Percentiles rank a stretch among this genome's conserved stretches.
phyloP scores from a whole-genome alignment of 305 asterid genomes.

The Solanum hybrid region DNA sequence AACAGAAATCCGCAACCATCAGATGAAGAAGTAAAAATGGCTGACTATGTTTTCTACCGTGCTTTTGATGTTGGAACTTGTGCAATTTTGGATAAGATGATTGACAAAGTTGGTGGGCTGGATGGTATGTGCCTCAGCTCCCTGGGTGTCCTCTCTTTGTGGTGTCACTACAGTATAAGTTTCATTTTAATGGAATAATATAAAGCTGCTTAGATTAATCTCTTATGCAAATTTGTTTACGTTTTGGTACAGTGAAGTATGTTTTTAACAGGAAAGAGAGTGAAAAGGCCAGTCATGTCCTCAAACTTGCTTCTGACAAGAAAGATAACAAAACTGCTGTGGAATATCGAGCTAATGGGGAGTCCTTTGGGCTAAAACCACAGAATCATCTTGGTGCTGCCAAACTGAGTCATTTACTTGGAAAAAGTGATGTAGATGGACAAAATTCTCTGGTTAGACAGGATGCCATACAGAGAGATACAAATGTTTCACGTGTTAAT shows the following conservation, averaged over 20 bases:
- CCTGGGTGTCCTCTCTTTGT: slow-evolving; percentile 8
- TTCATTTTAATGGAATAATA: neutral
- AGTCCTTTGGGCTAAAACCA: slow-evolving; percentile 13
- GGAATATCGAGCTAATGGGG: neutral
- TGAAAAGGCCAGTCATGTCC: slow-evolving; percentile 14
- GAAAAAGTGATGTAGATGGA: neutral
- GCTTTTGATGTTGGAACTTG: slow-evolving; percentile 57
- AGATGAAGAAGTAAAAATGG: slow-evolving; percentile 47
- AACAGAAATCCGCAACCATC: slow-evolving; percentile 76
- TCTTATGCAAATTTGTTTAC: slow-evolving; percentile 26
- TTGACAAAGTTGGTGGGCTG: slow-evolving; percentile 62
- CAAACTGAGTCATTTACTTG: neutral
- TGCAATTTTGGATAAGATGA: slow-evolving; percentile 44
- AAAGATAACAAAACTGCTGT: slow-evolving; percentile 18
- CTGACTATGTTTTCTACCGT: slow-evolving; percentile 67
- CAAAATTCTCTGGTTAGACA: neutral
- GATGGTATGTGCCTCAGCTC: slow-evolving; percentile 43
- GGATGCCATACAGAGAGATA: neutral
- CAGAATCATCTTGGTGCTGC: neutral
- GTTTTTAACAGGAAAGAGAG: slow-evolving; percentile 54
- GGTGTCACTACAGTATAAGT: neutral
- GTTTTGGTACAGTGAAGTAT: slow-evolving; percentile 54
- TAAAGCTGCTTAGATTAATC: slow-evolving; percentile 5
- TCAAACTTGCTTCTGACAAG: slow-evolving; percentile 16
- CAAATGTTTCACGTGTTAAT: neutral